These are phyloP conservation scores for Ceratocystis papillata DNA, from an alignment of 2,329 filamentous ascomycete species.

Conservation along the genomic window DNA sequence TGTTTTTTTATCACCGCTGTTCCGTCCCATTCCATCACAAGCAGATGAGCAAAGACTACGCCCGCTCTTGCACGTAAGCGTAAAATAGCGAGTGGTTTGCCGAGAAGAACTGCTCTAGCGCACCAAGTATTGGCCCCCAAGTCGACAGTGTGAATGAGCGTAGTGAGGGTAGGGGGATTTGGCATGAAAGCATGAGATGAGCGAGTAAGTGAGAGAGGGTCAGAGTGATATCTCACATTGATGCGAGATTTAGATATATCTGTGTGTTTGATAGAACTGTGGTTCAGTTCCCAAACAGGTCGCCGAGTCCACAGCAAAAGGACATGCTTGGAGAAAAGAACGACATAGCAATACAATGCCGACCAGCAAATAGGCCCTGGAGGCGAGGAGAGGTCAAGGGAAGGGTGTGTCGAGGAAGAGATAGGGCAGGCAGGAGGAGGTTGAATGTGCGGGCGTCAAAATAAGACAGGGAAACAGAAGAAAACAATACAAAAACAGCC, in stretches of 20 bases:
- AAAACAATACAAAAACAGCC: too few relatives aligned
- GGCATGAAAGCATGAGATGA: not conserved
- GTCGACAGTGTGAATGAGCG: not conserved
- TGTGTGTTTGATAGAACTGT: not conserved
- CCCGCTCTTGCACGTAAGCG: too few relatives aligned
- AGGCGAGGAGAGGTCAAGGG: too few relatives aligned
- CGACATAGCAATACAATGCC: not conserved
- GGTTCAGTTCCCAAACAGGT: not conserved
- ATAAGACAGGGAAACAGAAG: not conserved
- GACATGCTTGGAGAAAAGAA: not conserved
- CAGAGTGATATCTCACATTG: not conserved
- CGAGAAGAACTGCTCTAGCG: too few relatives aligned
- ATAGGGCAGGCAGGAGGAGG: not conserved
- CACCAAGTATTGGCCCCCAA: too few relatives aligned
- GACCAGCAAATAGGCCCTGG: too few relatives aligned
- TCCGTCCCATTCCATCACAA: too few relatives aligned
- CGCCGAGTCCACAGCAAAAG: not conserved
- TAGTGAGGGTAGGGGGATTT: not conserved
- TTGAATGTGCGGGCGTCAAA: constrained; percentile 1
- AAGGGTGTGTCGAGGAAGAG: not conserved
- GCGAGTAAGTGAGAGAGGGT: not conserved
- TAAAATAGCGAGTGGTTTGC: too few relatives aligned
- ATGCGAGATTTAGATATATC: not conserved
- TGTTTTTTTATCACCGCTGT: too few relatives aligned
- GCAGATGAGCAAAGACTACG: too few relatives aligned